Evolutionary conservation across 2,329 filamentous ascomycete genomes (phyloP).

Genomic region (Ceratocystis cubensis): DNA sequence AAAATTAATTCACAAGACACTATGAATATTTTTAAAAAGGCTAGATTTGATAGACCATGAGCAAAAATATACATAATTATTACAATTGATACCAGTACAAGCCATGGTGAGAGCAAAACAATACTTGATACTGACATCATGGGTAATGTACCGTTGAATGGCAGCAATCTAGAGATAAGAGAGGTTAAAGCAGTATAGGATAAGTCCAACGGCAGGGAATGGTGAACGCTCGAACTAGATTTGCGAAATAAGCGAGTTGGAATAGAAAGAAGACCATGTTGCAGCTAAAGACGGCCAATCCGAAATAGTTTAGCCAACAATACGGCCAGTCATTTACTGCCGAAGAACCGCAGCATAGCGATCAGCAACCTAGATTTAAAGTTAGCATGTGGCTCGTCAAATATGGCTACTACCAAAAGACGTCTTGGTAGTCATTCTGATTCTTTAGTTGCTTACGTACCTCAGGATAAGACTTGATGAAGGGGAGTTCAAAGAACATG

Average conservation of each 20-base stretch:
- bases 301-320: not conserved
- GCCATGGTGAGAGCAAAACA: not conserved
- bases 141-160: not conserved
- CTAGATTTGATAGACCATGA: not conserved
- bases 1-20: too few species aligned
- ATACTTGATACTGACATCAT: not conserved
- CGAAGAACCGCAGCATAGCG: conserved; percentile 27
- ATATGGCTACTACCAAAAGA: too few species aligned
- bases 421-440: too few species aligned
- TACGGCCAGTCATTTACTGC: conserved; percentile 7
- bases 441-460: conserved; percentile 36
- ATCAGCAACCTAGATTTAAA: conserved; percentile 26
- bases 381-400: not conserved
- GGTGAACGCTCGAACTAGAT: not conserved
- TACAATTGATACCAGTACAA: not conserved
- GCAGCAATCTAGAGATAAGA: not conserved
- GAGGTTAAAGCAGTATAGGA: not conserved
- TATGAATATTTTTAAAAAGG: not conserved
- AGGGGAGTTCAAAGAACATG: conserved; percentile 83
- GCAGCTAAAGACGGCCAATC: not conserved
- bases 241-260: not conserved
- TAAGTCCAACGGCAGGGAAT: not conserved
- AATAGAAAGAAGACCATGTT: not conserved
- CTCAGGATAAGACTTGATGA: conserved; percentile 81
- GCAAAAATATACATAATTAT: not conserved